phyloP scores from a whole-genome alignment of 179 eudicot genomes.

The Spergularia azorica region DNA sequence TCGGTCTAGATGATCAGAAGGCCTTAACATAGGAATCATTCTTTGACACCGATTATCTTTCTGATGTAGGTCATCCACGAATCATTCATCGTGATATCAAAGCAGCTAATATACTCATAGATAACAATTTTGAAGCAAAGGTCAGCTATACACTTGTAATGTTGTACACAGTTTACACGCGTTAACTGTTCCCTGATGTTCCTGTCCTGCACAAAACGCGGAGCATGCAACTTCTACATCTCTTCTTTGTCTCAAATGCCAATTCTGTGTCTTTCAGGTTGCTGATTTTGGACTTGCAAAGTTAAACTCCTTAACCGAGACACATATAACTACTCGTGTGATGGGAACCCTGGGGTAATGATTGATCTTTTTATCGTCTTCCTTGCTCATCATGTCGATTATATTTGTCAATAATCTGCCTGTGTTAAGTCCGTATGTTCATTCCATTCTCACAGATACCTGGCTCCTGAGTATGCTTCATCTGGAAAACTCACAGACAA shows the following conservation, averaged over 20 bases:
- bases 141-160: constrained; percentile 28
- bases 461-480: constrained; percentile 87
- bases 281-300: constrained; percentile 96
- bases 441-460: constrained; percentile 46
- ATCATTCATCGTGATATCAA: constrained; percentile 92
- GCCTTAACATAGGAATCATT: neutral
- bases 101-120: constrained; percentile 83
- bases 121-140: constrained; percentile 82
- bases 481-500: constrained; percentile 82
- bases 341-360: constrained; percentile 94
- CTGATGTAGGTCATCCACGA: constrained; percentile 74
- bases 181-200: constrained; percentile 1
- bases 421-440: neutral
- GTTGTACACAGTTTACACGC: neutral
- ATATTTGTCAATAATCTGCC: neutral
- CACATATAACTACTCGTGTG: constrained; percentile 81
- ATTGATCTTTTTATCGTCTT: neutral
- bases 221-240: neutral
- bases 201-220: neutral
- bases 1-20: neutral
- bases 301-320: constrained; percentile 60
- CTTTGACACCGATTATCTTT: neutral
- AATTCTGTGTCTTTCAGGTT: constrained; percentile 48
- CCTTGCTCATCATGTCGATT: neutral
- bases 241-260: neutral